Base-by-base conservation (phyloP, 345 rosid species). In the Eucalyptus marginata region DNA sequence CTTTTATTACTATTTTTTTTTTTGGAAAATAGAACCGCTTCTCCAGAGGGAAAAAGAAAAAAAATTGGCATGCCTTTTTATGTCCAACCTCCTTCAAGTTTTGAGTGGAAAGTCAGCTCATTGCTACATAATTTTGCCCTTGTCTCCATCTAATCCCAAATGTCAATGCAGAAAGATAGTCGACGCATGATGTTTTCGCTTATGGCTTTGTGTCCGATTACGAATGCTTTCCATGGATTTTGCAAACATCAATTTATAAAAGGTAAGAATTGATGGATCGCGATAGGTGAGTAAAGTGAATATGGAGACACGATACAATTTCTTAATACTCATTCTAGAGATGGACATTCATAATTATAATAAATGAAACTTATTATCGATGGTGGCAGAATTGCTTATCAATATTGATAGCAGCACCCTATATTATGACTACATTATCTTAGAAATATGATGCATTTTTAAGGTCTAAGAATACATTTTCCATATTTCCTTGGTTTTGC, bases 381-480 rank as follows among this genome's bases (percentile, higher is more conserved):
- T 59, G 68, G 7, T 27, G 31, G 68, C 15, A 12, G 33, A 59
- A 59, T 59, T 59, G 68, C 68, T 59, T 59, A 59, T 59, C 29
- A 13, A 3, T 12, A 15, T 68, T 3, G 3, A 20, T 68, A 16
- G 24, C 7, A 18, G 1, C 43, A 62, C 8, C 10, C 36, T 14
- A n/a, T n/a, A 64, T 14, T 7, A n/a, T 1, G 46, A 71, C 47
- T 36, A 10, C 3, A 22, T 40, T 36, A 10, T 36, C 10, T 36
- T 36, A 3, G 8, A 10, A 71, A 20, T 8, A 20, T 10, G 13
- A 71, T 71, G 46, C 46, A 3, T 36, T 71, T 9, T 71, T 10
- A 10, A 20, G 5, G 7, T 20, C 0, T 10, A 29, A 76, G 8
- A 5, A 33, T 10, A 33, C 14, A 18, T 33, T 76, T 36, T 36